phyloP scores from a whole-genome alignment of 148 eudicot genomes.

The Cornus suecica region DNA sequence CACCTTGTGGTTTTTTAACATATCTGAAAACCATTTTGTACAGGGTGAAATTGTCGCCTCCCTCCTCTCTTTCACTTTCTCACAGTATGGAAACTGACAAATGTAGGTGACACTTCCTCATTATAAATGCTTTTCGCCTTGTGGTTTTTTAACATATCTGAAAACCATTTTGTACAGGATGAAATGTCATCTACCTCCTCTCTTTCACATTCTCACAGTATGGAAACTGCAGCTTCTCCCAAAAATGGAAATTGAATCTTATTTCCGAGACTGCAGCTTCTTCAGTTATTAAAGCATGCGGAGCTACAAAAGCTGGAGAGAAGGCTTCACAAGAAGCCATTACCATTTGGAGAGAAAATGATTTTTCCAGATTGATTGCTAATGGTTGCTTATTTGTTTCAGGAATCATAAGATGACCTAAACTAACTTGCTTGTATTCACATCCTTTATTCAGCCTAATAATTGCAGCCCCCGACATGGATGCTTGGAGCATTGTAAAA shows the following conservation, averaged over 20 bases:
- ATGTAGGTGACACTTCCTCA: conserved; percentile 19
- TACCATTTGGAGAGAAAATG: conserved; percentile 76
- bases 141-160: conserved; percentile 5
- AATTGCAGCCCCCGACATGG: conserved; percentile 78
- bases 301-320: conserved; percentile 66
- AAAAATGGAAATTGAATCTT: conserved; percentile 30
- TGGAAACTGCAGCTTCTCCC: conserved; percentile 30
- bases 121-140: background rate
- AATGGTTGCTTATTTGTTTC: background rate
- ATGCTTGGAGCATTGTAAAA: conserved; percentile 72
- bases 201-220: conserved; percentile 19
- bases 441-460: conserved; percentile 59
- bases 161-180: conserved; percentile 39
- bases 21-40: background rate
- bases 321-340: conserved; percentile 66
- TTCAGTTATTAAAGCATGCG: conserved; percentile 26
- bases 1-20: background rate
- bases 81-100: conserved; percentile 33
- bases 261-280: conserved; percentile 27
- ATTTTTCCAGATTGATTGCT: conserved; percentile 68
- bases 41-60: conserved; percentile 42
- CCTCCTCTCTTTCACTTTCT: conserved; percentile 21
- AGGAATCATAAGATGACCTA: background rate
- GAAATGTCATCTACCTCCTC: conserved; percentile 19
- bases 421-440: conserved; percentile 2